Conservation (phyloP, 768 basidiomycete species). For the Aureoboletus auriporus region DNA sequence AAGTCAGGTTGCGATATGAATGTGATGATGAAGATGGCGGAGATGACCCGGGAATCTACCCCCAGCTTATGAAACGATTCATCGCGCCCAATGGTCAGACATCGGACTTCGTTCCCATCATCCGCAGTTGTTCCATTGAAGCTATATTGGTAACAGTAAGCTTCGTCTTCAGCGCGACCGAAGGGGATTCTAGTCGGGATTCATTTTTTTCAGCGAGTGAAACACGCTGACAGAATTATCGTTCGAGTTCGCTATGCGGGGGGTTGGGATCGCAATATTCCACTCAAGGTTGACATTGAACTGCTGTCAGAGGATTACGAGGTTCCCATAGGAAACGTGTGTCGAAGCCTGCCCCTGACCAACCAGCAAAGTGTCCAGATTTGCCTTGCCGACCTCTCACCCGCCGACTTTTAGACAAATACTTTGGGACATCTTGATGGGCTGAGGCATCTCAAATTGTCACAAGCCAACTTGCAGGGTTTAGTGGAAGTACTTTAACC, state of each 20-base stretch:
- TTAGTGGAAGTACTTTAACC: conserved; percentile 5
- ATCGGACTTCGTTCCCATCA: conserved; percentile 1
- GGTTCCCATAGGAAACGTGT: conserved; percentile 9
- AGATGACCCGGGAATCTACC: conserved; percentile 8
- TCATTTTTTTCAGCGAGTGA: conserved; percentile 9
- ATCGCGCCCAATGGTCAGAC: neutral
- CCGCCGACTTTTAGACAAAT: conserved; percentile 12
- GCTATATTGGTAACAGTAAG: conserved; percentile 5
- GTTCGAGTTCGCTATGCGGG: conserved; percentile 1
- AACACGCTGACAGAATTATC: neutral
- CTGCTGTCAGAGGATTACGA: conserved; percentile 8
- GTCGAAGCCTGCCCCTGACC: conserved; percentile 11
- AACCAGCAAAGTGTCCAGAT: neutral
- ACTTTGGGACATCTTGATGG: conserved; percentile 14
- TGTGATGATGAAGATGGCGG: conserved; percentile 7
- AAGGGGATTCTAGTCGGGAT: conserved; percentile 2
- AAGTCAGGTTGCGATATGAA: conserved; percentile 11
- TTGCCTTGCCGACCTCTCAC: neutral
- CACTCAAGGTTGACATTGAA: conserved; percentile 15
- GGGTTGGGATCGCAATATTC: conserved; percentile 18
- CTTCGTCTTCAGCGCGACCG: conserved; percentile 15
- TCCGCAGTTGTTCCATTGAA: conserved; percentile 11
- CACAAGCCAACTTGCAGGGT: conserved; percentile 5
- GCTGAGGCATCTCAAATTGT: conserved; percentile 10
- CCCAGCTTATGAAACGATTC: conserved; percentile 17